A percentile compares a stretch with the other conserved stretches of the same genome.
These are phyloP conservation scores for Leccinum fibrillosum DNA, from an alignment of 768 basidiomycete genomes.

Conservation along the genomic window DNA sequence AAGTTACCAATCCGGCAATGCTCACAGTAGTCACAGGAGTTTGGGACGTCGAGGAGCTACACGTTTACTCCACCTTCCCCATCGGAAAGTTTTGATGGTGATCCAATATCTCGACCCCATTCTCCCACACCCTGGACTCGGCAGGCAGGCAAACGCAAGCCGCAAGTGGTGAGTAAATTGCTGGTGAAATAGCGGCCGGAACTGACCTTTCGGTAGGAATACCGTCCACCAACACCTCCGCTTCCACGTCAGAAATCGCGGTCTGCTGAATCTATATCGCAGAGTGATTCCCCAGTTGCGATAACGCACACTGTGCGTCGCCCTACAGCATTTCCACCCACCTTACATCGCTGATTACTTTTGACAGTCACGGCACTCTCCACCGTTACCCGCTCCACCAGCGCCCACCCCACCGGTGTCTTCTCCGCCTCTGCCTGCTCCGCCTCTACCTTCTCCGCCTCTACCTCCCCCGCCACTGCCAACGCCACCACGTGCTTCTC, in stretches of 20 bases:
- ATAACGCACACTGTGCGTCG: constrained; percentile 25
- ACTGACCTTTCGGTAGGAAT: constrained; percentile 35
- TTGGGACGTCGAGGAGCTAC: constrained; percentile 30
- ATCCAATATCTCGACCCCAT: constrained; percentile 33
- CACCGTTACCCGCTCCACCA: constrained; percentile 20
- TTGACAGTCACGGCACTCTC: constrained; percentile 25
- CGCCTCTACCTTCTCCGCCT: constrained; percentile 20
- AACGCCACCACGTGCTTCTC: constrained; percentile 27
- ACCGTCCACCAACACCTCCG: constrained; percentile 60
- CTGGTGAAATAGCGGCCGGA: not conserved
- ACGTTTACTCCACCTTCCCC: constrained; percentile 33
- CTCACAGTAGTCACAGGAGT: constrained; percentile 32
- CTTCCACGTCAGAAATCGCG: constrained; percentile 39
- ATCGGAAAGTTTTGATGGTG: constrained; percentile 32
- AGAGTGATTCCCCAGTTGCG: constrained; percentile 30
- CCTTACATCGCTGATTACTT: constrained; percentile 1
- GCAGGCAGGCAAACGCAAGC: constrained; percentile 22
- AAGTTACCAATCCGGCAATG: constrained; percentile 21
- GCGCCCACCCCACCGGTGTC: constrained; percentile 11
- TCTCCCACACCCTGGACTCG: constrained; percentile 36
- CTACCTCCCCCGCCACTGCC: constrained; percentile 26
- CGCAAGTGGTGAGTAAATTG: constrained; percentile 23
- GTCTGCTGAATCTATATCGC: constrained; percentile 28
- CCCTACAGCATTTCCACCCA: not conserved
- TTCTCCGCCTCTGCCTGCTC: constrained; percentile 16